A percentile compares a stretch with the other conserved stretches of the same genome.
phyloP scores from a whole-genome alignment of 2,329 filamentous ascomycete genomes.

The Fusarium fujikuroi region DNA sequence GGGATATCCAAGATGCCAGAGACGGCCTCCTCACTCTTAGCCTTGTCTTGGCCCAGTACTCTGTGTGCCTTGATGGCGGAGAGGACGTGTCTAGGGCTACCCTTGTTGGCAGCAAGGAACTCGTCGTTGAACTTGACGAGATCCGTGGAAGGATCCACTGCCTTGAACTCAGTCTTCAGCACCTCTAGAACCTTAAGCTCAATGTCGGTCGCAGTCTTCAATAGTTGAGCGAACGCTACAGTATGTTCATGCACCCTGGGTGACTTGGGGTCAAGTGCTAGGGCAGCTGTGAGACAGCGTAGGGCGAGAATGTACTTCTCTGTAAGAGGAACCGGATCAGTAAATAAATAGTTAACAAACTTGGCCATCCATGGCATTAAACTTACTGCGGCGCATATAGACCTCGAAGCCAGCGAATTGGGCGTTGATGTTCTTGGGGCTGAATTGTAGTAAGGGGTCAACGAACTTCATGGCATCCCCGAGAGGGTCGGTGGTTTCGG shows the following conservation, averaged over 20 bases:
- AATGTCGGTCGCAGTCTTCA: conserved; percentile 67
- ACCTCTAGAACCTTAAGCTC: conserved; percentile 74
- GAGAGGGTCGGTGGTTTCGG: conserved; percentile 83
- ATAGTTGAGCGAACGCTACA: conserved; percentile 72
- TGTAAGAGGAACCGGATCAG: conserved; percentile 48
- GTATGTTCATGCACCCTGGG: conserved; percentile 81
- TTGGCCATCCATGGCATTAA: background rate
- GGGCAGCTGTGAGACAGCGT: conserved; percentile 81
- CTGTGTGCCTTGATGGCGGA: conserved; percentile 70
- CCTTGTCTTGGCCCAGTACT: conserved; percentile 67
- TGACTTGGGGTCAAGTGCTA: conserved; percentile 74
- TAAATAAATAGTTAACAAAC: background rate
- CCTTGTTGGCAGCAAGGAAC: conserved; percentile 70
- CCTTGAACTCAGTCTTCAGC: conserved; percentile 74
- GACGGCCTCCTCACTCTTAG: conserved; percentile 71
- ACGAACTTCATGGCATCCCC: conserved; percentile 90
- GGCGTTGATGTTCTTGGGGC: conserved; percentile 80
- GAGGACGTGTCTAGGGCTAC: conserved; percentile 70
- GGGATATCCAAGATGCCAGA: conserved; percentile 65
- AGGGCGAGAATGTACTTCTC: conserved; percentile 90
- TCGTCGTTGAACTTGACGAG: conserved; percentile 73
- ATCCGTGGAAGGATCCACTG: conserved; percentile 66
- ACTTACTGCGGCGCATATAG: conserved; percentile 82
- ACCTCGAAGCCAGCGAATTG: conserved; percentile 93
- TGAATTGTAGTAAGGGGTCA: conserved; percentile 81